These are phyloP conservation scores for Populus deltoides DNA, from an alignment of 345 rosid genomes.

Conservation along the genomic window DNA sequence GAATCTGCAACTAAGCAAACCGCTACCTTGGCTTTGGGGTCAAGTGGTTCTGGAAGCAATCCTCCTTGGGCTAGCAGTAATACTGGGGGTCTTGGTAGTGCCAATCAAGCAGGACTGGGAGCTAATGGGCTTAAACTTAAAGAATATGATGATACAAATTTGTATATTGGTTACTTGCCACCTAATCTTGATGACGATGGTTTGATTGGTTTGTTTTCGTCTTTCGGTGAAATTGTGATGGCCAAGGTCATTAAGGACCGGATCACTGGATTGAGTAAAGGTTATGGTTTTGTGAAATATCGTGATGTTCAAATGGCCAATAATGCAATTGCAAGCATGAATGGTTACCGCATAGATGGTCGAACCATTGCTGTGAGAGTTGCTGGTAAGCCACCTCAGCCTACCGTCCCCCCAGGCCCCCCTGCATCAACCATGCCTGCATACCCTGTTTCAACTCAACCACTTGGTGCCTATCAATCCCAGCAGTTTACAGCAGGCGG, in stretches of 20 bases:
- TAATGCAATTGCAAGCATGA: conserved; percentile 77
- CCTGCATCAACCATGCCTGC: conserved; percentile 53
- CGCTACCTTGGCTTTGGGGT: conserved; percentile 58
- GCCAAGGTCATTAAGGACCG: conserved; percentile 96
- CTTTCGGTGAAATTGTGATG: conserved; percentile 93
- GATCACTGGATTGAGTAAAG: conserved; percentile 70
- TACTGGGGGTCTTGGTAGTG: conserved; percentile 50
- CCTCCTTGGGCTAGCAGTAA: conserved; percentile 87
- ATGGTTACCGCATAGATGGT: conserved; percentile 79
- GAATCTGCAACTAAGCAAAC: conserved; percentile 79
- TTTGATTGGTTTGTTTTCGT: conserved; percentile 71
- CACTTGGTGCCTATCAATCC: conserved; percentile 69
- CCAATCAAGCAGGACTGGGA: conserved; percentile 81
- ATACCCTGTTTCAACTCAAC: conserved; percentile 62
- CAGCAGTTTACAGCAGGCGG: conserved; percentile 77
- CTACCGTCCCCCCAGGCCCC: conserved; percentile 76
- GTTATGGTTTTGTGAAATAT: conserved; percentile 95
- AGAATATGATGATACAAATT: conserved; percentile 87
- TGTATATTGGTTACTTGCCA: conserved; percentile 92
- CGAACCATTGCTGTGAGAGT: conserved; percentile 91
- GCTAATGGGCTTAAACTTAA: conserved; percentile 60
- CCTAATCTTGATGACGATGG: conserved; percentile 84
- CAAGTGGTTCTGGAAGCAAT: conserved; percentile 66
- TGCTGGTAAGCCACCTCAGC: conserved; percentile 92
- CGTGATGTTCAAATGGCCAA: conserved; percentile 86